These are phyloP conservation scores for Crithidia fasciculata DNA, from an alignment of 208 protist genomes.

Conservation along the genomic window DNA sequence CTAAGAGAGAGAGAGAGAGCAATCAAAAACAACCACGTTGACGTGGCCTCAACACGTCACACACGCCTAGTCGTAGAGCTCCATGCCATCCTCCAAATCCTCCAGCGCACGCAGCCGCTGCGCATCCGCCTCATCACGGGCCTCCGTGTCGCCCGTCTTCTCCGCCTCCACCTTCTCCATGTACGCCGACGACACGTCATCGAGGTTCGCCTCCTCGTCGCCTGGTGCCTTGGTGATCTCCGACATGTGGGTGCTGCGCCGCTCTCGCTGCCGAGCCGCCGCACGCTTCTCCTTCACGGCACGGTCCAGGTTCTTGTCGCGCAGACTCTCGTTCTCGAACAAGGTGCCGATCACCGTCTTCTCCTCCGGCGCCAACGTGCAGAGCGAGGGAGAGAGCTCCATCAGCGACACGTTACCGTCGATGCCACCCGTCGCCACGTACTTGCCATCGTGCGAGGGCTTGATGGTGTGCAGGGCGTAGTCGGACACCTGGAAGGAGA, in stretches of 20 bases:
- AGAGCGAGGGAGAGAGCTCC: constrained; percentile 93
- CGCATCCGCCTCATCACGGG: constrained; percentile 52
- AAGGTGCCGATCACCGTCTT: constrained; percentile 89
- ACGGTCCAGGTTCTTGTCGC: constrained; percentile 94
- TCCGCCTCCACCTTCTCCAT: constrained; percentile 52
- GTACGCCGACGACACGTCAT: constrained; percentile 63
- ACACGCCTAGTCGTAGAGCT: constrained; percentile 45
- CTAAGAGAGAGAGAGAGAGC: too few relatives aligned
- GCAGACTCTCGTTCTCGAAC: constrained; percentile 93
- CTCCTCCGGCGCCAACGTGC: constrained; percentile 83
- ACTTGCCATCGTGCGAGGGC: constrained; percentile 74
- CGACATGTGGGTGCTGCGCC: constrained; percentile 69
- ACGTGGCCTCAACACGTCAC: background rate
- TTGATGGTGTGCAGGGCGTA: constrained; percentile 90
- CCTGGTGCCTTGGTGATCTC: constrained; percentile 37
- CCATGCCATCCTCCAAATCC: constrained; percentile 83
- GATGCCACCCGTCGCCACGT: constrained; percentile 91
- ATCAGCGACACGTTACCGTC: constrained; percentile 95
- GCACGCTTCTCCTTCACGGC: constrained; percentile 84
- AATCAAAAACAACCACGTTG: background rate
- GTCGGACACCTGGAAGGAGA: constrained; percentile 93
- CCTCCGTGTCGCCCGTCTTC: constrained; percentile 37
- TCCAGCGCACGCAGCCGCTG: constrained; percentile 66
- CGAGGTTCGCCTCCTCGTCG: constrained; percentile 51
- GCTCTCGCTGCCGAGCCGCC: constrained; percentile 62